A percentile compares a stretch with the other conserved stretches of the same genome.
phyloP scores from a whole-genome alignment of 768 basidiomycete species.

The Amanita thiersii region DNA sequence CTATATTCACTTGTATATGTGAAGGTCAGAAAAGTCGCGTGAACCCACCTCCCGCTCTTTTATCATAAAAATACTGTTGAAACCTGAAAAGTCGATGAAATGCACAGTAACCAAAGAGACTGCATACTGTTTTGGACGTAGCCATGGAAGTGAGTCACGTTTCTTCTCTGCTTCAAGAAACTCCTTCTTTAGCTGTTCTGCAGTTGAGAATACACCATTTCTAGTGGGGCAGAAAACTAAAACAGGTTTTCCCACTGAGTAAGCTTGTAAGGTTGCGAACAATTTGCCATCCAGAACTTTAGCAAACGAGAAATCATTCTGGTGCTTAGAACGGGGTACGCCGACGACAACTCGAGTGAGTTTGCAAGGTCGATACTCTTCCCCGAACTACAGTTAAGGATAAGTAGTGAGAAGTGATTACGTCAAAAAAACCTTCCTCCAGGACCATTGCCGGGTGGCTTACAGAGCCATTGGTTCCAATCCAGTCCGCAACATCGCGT shows the following conservation, averaged over 20 bases:
- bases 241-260: conserved; percentile 76
- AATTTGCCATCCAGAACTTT: conserved; percentile 65
- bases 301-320: conserved; percentile 77
- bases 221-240: conserved; percentile 86
- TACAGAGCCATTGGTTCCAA: conserved; percentile 37
- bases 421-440: conserved; percentile 35
- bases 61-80: conserved; percentile 54
- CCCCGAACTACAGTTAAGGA: conserved; percentile 64
- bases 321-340: conserved; percentile 47
- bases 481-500: conserved; percentile 84
- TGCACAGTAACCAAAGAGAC: neutral
- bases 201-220: conserved; percentile 45
- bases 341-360: conserved; percentile 68
- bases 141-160: conserved; percentile 60
- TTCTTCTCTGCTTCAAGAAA: conserved; percentile 38
- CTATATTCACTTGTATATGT: conserved; percentile 22
- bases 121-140: conserved; percentile 41
- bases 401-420: neutral
- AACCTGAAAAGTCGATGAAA: conserved; percentile 31
- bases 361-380: conserved; percentile 85
- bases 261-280: conserved; percentile 62
- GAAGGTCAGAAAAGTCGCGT: neutral
- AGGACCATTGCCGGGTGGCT: conserved; percentile 53
- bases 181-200: neutral
- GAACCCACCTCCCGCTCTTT: conserved; percentile 50